Evolutionary conservation across 1,284 basidiomycete genomes (phyloP).

Genomic region (Naganishia sp.): DNA sequence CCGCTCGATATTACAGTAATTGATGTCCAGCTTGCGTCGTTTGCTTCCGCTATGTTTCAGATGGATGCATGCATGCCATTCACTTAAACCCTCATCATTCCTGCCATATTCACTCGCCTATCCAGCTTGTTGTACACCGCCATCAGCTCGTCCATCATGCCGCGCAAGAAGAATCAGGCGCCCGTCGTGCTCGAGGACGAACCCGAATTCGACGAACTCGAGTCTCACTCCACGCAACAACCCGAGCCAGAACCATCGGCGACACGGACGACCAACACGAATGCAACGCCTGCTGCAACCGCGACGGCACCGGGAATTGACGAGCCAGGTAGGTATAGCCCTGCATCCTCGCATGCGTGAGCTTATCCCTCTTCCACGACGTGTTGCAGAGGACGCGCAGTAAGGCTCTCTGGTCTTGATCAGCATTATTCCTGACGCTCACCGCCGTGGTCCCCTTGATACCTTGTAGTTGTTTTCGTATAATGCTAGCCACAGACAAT

Average conservation of each 20-base stretch:
- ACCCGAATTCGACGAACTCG: background rate
- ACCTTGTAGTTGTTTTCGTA: slow-evolving; percentile 61
- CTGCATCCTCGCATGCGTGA: background rate
- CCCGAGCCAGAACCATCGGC: background rate
- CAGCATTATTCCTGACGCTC: background rate
- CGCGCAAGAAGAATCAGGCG: background rate
- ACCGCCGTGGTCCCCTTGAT: background rate
- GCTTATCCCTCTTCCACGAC: background rate
- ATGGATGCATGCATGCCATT: too few relatives aligned
- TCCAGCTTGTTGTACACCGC: too few relatives aligned
- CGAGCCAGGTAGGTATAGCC: slow-evolving; percentile 7
- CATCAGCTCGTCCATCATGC: background rate
- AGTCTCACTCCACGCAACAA: background rate
- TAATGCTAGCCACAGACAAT: slow-evolving; percentile 89
- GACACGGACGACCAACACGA: background rate
- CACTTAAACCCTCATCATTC: too few relatives aligned
- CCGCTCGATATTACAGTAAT: too few relatives aligned
- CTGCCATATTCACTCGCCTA: too few relatives aligned
- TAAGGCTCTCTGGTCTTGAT: background rate
- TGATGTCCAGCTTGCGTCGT: background rate
- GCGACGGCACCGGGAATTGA: slow-evolving; percentile 21
- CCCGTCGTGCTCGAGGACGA: slow-evolving; percentile 9
- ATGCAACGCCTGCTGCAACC: slow-evolving; percentile 13
- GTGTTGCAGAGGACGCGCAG: slow-evolving; percentile 8
- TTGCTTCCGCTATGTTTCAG: too few relatives aligned